Base-by-base conservation (phyloP, 2,329 filamentous ascomycete genomes). In the Aciculosporium take region DNA sequence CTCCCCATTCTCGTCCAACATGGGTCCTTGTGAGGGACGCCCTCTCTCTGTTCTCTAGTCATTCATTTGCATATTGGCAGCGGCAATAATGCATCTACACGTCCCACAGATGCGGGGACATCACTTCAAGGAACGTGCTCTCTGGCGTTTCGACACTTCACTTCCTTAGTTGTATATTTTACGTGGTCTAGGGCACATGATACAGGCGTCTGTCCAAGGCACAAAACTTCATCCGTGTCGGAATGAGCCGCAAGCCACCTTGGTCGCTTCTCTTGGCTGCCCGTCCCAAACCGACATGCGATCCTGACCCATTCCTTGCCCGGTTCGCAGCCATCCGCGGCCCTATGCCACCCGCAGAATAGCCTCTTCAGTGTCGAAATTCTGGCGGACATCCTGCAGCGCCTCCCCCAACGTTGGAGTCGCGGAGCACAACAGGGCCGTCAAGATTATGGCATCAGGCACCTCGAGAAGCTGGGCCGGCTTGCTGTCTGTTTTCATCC, bases 121-220 rank as follows among this genome's bases (percentile, higher is more conserved):
- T n/a, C n/a, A n/a, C n/a, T n/a, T n/a, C n/a, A n/a, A 23, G 23
- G 29, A 18, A 25, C 7, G 9, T 32, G 9, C 29, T 15, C 23
- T 40, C 18, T 17, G 20, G 24, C 24, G 5, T 21, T 7, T 17
- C 31, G 23, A 12, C 25, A 4, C 31, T n/a, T 37, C 9, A 31
- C 33, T 41, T 27, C 7, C 7, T 30, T 41, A 37, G 18, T 28
- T 37, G 25, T 37, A 31, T 41, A 36, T 35, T 41, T 31, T 31
- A 25, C 30, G 20, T 41, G 39, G 20, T 41, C 39, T 41, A 41
- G 27, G 31, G 32, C 31, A 36, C 39, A 36, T 24, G 24, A 35
- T 21, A 27, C 13, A 21, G 29, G 33, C 18, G 27, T 35, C 32
- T 30, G 30, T 34, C 36, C 31, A 31, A 24, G 32, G 27, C 21